Conservation (phyloP, 2,329 filamentous ascomycete species). For the Beauveria pseudobassiana region DNA sequence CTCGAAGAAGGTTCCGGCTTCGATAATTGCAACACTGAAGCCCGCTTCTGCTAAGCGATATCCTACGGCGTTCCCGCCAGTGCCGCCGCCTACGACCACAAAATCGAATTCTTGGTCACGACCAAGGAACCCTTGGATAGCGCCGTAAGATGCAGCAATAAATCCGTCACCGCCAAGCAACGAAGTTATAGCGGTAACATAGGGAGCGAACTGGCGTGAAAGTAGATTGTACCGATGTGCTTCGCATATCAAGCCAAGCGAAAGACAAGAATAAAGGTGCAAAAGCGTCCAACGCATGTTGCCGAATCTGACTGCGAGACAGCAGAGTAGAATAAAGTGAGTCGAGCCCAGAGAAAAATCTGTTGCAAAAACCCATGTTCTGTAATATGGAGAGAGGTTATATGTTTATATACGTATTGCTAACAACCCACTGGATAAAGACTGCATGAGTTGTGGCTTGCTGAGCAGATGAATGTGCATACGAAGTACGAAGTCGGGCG, state of each 20-base stretch:
- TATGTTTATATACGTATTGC: neutral
- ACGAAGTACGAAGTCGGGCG: neutral
- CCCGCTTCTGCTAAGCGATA: slow-evolving; percentile 19
- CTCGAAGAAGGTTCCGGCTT: slow-evolving; percentile 26
- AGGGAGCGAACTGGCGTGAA: neutral
- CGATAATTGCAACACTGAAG: slow-evolving; percentile 20
- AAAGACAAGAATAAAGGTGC: neutral
- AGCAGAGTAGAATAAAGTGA: neutral
- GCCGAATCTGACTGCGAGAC: no score
- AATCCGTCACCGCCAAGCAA: neutral
- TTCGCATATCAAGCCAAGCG: neutral
- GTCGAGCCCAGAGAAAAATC: neutral
- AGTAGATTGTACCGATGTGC: neutral
- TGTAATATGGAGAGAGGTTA: neutral
- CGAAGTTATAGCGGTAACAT: neutral
- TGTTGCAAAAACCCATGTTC: neutral
- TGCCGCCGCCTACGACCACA: slow-evolving; percentile 24
- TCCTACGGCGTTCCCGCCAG: slow-evolving; percentile 23
- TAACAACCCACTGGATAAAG: neutral
- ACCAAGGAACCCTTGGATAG: neutral
- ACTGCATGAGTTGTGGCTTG: neutral
- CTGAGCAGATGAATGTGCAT: neutral
- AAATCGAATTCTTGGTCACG: slow-evolving; percentile 13
- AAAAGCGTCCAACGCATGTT: neutral
- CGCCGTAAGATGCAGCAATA: neutral